Evolutionary conservation across 768 basidiomycete species (phyloP).

Genomic region (Tricholoma flavovirens): DNA sequence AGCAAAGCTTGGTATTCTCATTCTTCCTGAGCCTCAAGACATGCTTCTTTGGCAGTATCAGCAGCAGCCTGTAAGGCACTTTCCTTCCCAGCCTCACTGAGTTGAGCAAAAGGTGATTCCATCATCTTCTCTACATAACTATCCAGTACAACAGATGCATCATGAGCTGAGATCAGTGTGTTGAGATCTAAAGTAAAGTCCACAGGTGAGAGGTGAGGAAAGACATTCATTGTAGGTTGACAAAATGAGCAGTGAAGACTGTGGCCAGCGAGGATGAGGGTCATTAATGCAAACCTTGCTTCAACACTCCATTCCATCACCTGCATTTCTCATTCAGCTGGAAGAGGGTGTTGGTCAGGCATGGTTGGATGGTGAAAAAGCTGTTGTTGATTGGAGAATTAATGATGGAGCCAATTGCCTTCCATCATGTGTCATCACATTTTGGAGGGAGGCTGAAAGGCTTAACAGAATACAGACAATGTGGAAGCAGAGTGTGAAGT

Average conservation of each 20-base stretch:
- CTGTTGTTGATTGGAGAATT: background rate
- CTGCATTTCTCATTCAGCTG: background rate
- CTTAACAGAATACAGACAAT: background rate
- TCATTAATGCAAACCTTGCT: background rate
- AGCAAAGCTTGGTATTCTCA: background rate
- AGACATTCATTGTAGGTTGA: too few relatives aligned
- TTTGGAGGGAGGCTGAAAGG: background rate
- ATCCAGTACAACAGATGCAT: background rate
- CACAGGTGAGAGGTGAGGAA: too few relatives aligned
- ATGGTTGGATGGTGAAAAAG: slow-evolving; percentile 3
- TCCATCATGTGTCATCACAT: background rate
- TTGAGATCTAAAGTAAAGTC: too few relatives aligned
- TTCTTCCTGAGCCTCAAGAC: background rate
- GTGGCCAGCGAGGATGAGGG: too few relatives aligned
- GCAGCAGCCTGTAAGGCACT: background rate
- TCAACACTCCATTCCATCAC: background rate
- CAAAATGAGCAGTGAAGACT: too few relatives aligned
- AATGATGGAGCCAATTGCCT: background rate
- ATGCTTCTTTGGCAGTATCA: background rate
- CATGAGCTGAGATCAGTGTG: background rate
- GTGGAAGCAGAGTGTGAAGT: slow-evolving; percentile 9
- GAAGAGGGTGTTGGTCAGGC: background rate
- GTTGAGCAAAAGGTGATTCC: background rate
- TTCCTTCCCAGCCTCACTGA: background rate
- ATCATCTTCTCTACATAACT: background rate